Conservation (phyloP, 495 filamentous ascomycete species). For the Aspergillus heteromorphus region DNA sequence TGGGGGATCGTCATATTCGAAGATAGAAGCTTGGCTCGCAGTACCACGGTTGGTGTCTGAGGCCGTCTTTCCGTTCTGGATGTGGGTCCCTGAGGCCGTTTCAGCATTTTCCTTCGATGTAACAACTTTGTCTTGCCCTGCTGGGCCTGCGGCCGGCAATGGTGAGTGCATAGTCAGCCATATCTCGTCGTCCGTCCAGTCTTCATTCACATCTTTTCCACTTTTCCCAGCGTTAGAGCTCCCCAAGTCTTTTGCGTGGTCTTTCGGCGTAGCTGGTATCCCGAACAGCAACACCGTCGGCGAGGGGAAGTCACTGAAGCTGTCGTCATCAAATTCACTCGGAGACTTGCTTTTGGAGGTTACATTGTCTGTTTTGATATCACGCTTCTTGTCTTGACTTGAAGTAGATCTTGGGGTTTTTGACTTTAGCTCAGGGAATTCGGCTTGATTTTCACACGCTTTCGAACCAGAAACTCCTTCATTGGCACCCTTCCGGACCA, state of each 20-base stretch:
- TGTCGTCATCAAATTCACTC: slow-evolving; percentile 32
- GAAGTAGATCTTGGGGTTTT: not conserved
- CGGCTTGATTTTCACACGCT: not conserved
- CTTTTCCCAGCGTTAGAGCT: not conserved
- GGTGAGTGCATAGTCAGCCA: not conserved
- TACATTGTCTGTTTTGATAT: too few species aligned
- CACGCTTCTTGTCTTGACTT: not conserved
- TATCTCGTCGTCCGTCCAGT: slow-evolving; percentile 1
- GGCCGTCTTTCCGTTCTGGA: not conserved
- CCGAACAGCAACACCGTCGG: slow-evolving; percentile 26
- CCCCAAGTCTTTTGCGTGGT: not conserved
- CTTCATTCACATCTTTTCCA: not conserved
- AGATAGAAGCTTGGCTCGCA: not conserved
- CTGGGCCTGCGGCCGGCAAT: not conserved
- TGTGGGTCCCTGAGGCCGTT: not conserved
- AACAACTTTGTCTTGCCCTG: not conserved
- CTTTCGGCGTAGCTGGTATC: not conserved
- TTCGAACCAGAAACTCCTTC: slow-evolving; percentile 3
- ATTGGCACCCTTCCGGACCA: slow-evolving; percentile 24
- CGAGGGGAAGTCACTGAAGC: slow-evolving; percentile 39
- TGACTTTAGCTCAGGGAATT: too few species aligned
- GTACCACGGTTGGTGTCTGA: not conserved
- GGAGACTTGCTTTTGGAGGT: slow-evolving; percentile 6
- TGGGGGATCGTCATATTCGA: not conserved
- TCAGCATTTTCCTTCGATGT: not conserved